Base-by-base conservation (phyloP, 257 asterid genomes). In the Rubia yunnanensis region DNA sequence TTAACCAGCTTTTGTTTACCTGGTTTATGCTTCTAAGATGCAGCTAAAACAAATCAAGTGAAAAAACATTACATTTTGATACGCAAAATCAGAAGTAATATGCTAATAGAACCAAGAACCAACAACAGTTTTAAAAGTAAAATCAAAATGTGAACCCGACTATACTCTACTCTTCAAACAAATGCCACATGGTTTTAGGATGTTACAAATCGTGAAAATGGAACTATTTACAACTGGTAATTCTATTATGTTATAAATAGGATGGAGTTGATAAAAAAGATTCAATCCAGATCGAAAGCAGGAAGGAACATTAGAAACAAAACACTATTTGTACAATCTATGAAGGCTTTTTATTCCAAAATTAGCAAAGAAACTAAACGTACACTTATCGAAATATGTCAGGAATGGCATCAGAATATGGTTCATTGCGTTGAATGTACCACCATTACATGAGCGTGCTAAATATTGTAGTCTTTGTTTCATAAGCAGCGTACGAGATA, bases 401-500 rank as follows among this genome's bases (percentile, higher is more conserved):
- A 26, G 22, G 5, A 18, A 56, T 7, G 10, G 38, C 38, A 30
- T 26, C 35, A 10, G 28, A 0, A 3, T 3, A 57, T 28, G 36
- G 30, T n/a, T 28, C 68, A 18, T 64, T 48, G 20, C 28, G 59
- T n/a, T 5, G 18, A 30, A 65, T 15, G 14, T 28, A 18, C 11
- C 23, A 10, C 30, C 30, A 61, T 20, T 8, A 5, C 31, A 36
- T 11, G 14, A 1, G 17, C 6, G 15, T 15, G 27, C 27, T 18
- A 8, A 28, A 5, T 18, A 50, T 41, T 59, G 56, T 65, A 15
- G 54, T 22, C 38, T 38, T 23, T 38, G 34, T 53, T n/a, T 26
- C 11, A 60, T 69, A 63, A 66, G 35, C 68, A 58, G 50, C 77
- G 82, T 53, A 76, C 65, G 57, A 68, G 64, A 62, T 68, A 55